Evolutionary conservation across 768 basidiomycete genomes (phyloP), one percentile per base, ranked within the genome.

Genomic region (Lepiota brunneoincarnata): DNA sequence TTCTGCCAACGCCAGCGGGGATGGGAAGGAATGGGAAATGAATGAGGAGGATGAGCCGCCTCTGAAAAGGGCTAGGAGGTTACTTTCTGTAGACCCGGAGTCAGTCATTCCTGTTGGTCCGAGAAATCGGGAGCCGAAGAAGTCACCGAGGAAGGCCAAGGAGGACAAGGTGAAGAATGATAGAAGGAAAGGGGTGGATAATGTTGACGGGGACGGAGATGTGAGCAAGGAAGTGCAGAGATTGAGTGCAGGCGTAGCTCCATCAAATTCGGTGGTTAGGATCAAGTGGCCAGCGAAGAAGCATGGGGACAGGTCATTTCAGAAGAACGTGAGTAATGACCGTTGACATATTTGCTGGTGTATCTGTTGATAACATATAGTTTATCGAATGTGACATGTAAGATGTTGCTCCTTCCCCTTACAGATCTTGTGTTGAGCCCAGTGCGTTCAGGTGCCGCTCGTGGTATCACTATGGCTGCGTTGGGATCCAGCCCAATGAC

Each of bases 391-490:
- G 67, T 51, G 59, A 56, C 40, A 42, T 45, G 64, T 66, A 51
- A 56, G 58, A 52, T 42, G 59, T 12, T 28, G 42, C 51, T 15
- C 43, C 28, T 35, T 37, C 10, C 31, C 6, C 26, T 35, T 20
- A 6, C 12, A 43, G 12, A 39, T 23, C 12, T 37, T 45, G 23
- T 18, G 45, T 55, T 39, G 38, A 50, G 23, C 17, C 36, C 42
- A 14, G n/a, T 31, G 11, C 18, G 15, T 31, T 47, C 15, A 77
- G 75, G 17, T 78, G 75, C 50, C 64, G 67, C 4, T 45, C 57
- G 52, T 79, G 80, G 79, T 80, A 75, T 51, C 79, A 81, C 53
- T 79, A 73, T 54, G 79, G 75, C 2, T 81, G 79, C 55, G 71
- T 72, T 38, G 77, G 71, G 4, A 65, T 80, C 43, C 44, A 49